A percentile compares a stretch with the other conserved stretches of the same genome.
These are phyloP conservation scores for Sugiyamaella floridensis DNA, from an alignment of 805 yeast species.

Conservation along the genomic window DNA sequence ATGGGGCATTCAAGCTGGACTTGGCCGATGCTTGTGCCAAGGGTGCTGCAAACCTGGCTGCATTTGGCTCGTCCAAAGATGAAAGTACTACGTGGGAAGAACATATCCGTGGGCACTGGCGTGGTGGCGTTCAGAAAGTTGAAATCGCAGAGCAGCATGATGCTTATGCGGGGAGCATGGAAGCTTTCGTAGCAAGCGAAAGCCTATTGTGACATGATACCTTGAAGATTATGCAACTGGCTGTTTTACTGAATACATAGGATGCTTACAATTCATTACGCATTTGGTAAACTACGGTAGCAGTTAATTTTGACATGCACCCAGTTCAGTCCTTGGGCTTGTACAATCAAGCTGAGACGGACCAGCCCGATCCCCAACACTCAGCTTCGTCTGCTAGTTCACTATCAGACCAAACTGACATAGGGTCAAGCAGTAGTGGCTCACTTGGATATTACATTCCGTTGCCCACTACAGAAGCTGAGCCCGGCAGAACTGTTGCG, in stretches of 20 bases:
- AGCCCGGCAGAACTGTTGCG: neutral
- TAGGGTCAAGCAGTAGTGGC: too few species aligned
- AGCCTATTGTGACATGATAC: neutral
- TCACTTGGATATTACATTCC: neutral
- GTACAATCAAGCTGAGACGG: too few species aligned
- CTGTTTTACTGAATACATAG: too few species aligned
- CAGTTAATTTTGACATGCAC: too few species aligned
- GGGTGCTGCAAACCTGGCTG: constrained; percentile 83
- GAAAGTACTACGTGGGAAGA: constrained; percentile 12
- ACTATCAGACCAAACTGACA: too few species aligned
- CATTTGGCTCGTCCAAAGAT: constrained; percentile 30
- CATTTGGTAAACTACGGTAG: too few species aligned
- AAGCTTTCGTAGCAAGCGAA: neutral
- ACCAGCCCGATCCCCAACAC: too few species aligned
- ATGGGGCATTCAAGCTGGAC: constrained; percentile 64
- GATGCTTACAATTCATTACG: too few species aligned
- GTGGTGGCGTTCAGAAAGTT: neutral
- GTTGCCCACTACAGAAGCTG: neutral
- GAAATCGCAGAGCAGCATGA: neutral
- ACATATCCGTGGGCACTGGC: constrained; percentile 11
- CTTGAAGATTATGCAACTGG: too few species aligned
- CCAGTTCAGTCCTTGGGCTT: too few species aligned
- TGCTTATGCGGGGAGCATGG: neutral
- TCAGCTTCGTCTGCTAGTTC: too few species aligned
- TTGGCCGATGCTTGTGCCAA: constrained; percentile 86